A percentile compares a stretch with the other conserved stretches of the same genome.
These are phyloP conservation scores for Hirsutella minnesotensis DNA, from an alignment of 2,329 filamentous ascomycete genomes.

Conservation along the genomic window DNA sequence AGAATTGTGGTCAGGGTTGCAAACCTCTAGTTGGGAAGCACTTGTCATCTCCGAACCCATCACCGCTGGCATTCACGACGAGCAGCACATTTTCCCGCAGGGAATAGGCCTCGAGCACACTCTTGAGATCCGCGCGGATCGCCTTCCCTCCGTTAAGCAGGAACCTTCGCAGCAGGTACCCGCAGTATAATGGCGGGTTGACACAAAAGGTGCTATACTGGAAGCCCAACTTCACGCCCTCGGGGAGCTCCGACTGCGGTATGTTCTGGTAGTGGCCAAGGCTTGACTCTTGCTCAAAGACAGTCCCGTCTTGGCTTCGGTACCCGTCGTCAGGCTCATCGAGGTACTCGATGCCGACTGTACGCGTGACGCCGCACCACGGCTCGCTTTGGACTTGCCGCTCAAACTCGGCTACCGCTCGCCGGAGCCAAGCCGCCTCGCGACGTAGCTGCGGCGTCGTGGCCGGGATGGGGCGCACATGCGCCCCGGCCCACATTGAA, in stretches of 20 bases:
- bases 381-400: conserved; percentile 12
- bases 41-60: conserved; percentile 19
- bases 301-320: conserved; percentile 12
- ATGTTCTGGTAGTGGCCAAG: conserved; percentile 17
- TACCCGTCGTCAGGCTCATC: conserved; percentile 31
- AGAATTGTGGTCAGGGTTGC: background rate
- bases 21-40: conserved; percentile 22
- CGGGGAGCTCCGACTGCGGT: conserved; percentile 23
- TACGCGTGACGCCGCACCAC: conserved; percentile 32
- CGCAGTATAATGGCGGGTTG: conserved; percentile 42
- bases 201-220: conserved; percentile 43
- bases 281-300: conserved; percentile 16
- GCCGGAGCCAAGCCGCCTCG: conserved; percentile 20
- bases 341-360: conserved; percentile 39
- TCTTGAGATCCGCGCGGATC: conserved; percentile 13
- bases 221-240: conserved; percentile 31
- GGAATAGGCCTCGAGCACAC: conserved; percentile 19
- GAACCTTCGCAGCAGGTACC: conserved; percentile 18
- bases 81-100: conserved; percentile 11
- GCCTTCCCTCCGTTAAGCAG: conserved; percentile 18
- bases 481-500: conserved; percentile 45
- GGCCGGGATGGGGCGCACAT: conserved; percentile 38
- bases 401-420: conserved; percentile 14
- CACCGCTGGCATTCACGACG: conserved; percentile 21
- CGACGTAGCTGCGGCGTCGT: conserved; percentile 18